Base-by-base conservation (phyloP, 345 rosid species). In the Punica granatum region DNA sequence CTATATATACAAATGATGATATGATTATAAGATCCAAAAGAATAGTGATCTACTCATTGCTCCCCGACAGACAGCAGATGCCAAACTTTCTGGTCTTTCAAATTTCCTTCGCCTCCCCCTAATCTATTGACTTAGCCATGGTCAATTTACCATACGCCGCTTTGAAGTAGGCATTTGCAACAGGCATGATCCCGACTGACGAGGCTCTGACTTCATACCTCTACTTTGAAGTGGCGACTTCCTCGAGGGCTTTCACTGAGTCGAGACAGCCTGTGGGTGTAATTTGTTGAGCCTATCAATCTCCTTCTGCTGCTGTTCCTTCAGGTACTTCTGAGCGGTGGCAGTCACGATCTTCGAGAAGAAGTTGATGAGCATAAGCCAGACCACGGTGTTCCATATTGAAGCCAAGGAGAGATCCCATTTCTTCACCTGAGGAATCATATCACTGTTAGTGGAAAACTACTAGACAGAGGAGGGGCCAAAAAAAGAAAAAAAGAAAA, bases 291-390 rank as follows among this genome's bases (percentile, higher is more conserved):
- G 39, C 46, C 65, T 75, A 0, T 83, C 86, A 3, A 90, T 18
- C 73, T 92, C 84, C 71, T 73, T 81, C 34, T 89, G 95, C 72
- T 89, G 97, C 82, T 88, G 81, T 61, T 86, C 79, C 75, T 83
- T 87, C 70, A 86, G 84, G 70, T 89, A 85, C 26, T 76, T 77
- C 70, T 87, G 95, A 0, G 98, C 98, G 30, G 98, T 88, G 67
- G 91, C 80, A 48, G 81, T 88, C 79, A 94, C 83, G 46, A 90
- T 88, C 83, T 82, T 91, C 31, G 77, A 72, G 26, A 83, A 83
- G 79, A 91, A 94, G 82, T 89, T 88, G 72, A 94, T 66, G 44
- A 94, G 89, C 95, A 94, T 86, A 67, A 94, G 96, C 97, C 92
- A 91, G 26, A 94, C 97, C 4, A 89, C 64, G 3, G 88, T 82